Base-by-base conservation (phyloP, 208 protist species). In the Endotrypanum monterogeii region DNA sequence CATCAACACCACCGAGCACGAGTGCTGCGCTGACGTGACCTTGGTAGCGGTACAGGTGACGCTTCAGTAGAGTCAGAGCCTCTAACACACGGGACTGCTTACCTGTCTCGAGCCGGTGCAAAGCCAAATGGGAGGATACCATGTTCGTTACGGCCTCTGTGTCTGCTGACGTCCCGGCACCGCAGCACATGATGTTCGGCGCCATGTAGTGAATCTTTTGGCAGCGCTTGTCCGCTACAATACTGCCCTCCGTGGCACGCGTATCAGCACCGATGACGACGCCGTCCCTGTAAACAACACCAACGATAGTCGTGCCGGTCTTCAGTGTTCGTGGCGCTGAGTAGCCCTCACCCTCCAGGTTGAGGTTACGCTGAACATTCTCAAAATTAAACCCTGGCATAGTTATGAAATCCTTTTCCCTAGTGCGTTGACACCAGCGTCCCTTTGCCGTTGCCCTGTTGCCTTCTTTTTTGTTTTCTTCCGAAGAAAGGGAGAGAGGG, bases 191-290 rank as follows among this genome's bases (percentile, higher is more conserved):
- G 46, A 99, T 99, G 78, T 99, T 99, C 51, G 98, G 96, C 11
- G 99, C 98, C 85, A 99, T 99, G 90, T 99, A 99, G 86, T 99
- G 99, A 78, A 99, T 99, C 92, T 99, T 99, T 71, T 98, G 89
- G 92, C 99, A 99, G 76, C 98, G 99, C 90, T 99, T 99, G 80
- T 99, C 99, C 2, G 98, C 98, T 28, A 99, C 99, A 73, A 99
- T 99, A 71, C 87, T 92, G 48, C 98, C 99, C 67, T 97, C 94
- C 16, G 99, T 99, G 20, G 99, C 99, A 69, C 99, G 92, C 3
- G 99, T 99, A 91, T 99, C 99, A 41, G 99, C 99, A 37, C 98
- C 99, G 18, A 99, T 88, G n/a, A 99, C 99, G 20, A 99, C 98
- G 67, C 99, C 99, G 76, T 98, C 98, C 79, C 99, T 98, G 86